These are phyloP conservation scores for Tetrapisispora phaffii DNA, from an alignment of 805 yeast genomes.

Conservation along the genomic window DNA sequence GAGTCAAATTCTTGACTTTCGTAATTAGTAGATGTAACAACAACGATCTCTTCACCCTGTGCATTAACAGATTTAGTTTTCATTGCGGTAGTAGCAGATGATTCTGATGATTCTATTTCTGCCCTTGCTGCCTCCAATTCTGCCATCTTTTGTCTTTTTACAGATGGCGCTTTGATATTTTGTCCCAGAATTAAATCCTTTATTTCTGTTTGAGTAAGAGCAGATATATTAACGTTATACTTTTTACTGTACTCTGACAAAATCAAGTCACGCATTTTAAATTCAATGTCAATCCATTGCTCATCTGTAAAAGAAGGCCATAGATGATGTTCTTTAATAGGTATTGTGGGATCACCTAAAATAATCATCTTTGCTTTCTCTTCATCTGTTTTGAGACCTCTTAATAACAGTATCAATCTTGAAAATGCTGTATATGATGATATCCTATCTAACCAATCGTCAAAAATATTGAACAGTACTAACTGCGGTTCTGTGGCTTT, in stretches of 20 bases:
- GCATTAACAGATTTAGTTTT: slow-evolving; percentile 80
- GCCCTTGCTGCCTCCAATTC: slow-evolving; percentile 48
- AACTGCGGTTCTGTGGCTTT: slow-evolving; percentile 88
- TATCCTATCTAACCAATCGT: slow-evolving; percentile 80
- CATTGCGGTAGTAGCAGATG: slow-evolving; percentile 57
- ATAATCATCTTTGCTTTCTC: slow-evolving; percentile 69
- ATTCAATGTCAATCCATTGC: slow-evolving; percentile 87
- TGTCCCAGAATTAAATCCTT: slow-evolving; percentile 92
- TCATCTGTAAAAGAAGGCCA: slow-evolving; percentile 90
- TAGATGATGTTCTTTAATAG: slow-evolving; percentile 67
- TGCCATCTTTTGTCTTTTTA: slow-evolving; percentile 72
- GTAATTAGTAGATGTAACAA: slow-evolving; percentile 82
- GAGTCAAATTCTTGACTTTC: slow-evolving; percentile 80
- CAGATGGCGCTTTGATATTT: slow-evolving; percentile 83
- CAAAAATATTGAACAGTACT: slow-evolving; percentile 84
- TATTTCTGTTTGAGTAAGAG: slow-evolving; percentile 87
- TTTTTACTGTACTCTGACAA: slow-evolving; percentile 76
- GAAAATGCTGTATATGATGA: slow-evolving; percentile 93
- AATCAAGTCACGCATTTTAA: slow-evolving; percentile 79
- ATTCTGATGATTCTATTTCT: slow-evolving; percentile 32
- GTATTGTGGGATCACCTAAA: slow-evolving; percentile 60
- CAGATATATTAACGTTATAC: slow-evolving; percentile 74
- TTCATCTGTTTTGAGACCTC: slow-evolving; percentile 70
- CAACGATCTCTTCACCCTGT: slow-evolving; percentile 92
- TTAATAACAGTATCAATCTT: slow-evolving; percentile 66